Evolutionary conservation across 2,329 filamentous ascomycete species (phyloP).

Genomic region (Paracorniculantispora psalliotae): DNA sequence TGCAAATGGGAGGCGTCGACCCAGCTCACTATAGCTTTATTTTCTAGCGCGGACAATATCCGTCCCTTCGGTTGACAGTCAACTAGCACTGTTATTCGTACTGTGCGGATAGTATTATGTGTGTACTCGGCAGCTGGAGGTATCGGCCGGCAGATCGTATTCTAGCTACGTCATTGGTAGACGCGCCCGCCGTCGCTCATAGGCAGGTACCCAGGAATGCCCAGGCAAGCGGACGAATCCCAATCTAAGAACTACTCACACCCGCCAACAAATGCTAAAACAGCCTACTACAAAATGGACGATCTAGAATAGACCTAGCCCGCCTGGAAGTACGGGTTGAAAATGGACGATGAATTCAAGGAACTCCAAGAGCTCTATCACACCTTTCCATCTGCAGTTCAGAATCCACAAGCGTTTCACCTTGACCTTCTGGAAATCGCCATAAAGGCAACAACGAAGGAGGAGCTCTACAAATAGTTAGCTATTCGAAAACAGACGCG

Average conservation of each 20-base stretch:
- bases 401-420: background rate
- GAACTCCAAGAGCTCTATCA: background rate
- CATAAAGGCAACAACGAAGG: background rate
- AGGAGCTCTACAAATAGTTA: background rate
- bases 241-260: background rate
- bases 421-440: background rate
- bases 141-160: background rate
- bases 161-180: background rate
- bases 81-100: background rate
- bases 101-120: background rate
- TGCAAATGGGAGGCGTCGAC: too few relatives aligned
- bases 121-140: background rate
- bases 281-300: background rate
- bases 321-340: background rate
- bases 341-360: background rate
- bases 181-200: background rate
- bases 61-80: background rate
- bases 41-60: background rate
- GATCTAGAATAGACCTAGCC: background rate
- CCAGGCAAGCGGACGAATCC: background rate
- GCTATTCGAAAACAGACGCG: background rate
- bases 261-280: background rate
- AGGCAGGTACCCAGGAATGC: background rate
- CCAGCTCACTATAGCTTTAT: background rate
- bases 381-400: background rate